Conservation (phyloP, 2,329 filamentous ascomycete species). For the Hypoxylon sp. region DNA sequence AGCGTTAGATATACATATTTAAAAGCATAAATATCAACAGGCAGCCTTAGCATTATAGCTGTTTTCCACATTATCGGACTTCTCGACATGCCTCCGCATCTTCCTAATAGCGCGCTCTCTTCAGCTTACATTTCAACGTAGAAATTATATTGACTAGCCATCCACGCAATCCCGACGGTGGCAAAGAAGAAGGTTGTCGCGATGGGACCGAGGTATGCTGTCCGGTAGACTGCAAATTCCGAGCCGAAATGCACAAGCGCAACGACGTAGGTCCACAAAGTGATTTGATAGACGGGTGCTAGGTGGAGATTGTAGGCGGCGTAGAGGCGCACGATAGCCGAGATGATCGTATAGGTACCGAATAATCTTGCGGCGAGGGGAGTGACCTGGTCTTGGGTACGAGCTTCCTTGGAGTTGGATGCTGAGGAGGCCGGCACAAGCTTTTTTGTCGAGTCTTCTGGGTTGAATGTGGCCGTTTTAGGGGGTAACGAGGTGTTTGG, state of each 20-base stretch:
- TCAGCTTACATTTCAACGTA: constrained; percentile 67
- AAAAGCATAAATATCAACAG: constrained; percentile 17
- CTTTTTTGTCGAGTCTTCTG: constrained; percentile 67
- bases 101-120: background rate
- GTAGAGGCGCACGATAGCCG: constrained; percentile 82
- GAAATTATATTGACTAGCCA: constrained; percentile 74
- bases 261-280: constrained; percentile 83
- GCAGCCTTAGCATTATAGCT: background rate
- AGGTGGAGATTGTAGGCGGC: constrained; percentile 85
- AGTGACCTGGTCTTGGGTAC: constrained; percentile 72
- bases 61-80: background rate
- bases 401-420: constrained; percentile 60
- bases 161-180: constrained; percentile 68
- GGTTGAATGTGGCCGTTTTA: constrained; percentile 59
- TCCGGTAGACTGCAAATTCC: constrained; percentile 86
- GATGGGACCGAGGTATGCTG: constrained; percentile 74
- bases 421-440: constrained; percentile 60
- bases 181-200: constrained; percentile 68
- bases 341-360: constrained; percentile 88
- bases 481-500: constrained; percentile 62
- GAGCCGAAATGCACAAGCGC: constrained; percentile 82
- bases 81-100: background rate
- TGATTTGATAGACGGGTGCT: constrained; percentile 81
- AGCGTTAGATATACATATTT: constrained; percentile 22
- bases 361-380: constrained; percentile 84